Evolutionary conservation across 2,329 filamentous ascomycete species (phyloP).

Genomic region (Neonectria coccinea): DNA sequence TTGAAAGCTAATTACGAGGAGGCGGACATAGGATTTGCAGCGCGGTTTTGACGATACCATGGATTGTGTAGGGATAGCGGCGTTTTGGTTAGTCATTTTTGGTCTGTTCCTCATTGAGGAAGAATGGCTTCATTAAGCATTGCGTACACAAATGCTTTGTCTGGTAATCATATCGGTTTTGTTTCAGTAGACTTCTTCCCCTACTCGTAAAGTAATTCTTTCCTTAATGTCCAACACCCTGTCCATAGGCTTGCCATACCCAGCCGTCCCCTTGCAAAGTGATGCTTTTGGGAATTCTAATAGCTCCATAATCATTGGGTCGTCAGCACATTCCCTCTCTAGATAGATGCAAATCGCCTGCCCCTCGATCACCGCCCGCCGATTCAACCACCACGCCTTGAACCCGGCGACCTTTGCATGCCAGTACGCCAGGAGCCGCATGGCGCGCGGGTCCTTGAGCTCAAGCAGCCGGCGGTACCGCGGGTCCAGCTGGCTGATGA

Average conservation of each 20-base stretch:
- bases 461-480: conserved; percentile 59
- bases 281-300: conserved; percentile 35
- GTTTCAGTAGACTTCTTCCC: neutral
- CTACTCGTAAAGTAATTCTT: neutral
- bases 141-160: conserved; percentile 3
- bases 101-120: neutral
- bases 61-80: conserved; percentile 21
- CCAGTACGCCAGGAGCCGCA: conserved; percentile 69
- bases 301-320: conserved; percentile 31
- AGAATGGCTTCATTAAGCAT: conserved; percentile 29
- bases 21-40: conserved; percentile 10
- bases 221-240: neutral
- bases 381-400: conserved; percentile 61
- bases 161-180: neutral
- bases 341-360: conserved; percentile 60
- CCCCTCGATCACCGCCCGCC: conserved; percentile 61
- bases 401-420: conserved; percentile 60
- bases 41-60: conserved; percentile 32
- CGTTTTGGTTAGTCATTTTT: conserved; percentile 29
- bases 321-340: conserved; percentile 36
- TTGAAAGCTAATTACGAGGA: neutral
- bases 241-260: neutral
- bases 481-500: conserved; percentile 58
- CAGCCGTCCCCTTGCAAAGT: conserved; percentile 2
- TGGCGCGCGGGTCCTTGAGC: conserved; percentile 62